A percentile compares a stretch with the other conserved stretches of the same genome.
These are phyloP conservation scores for Clonostachys rhizophaga DNA, from an alignment of 2,329 filamentous ascomycete species.

Conservation along the genomic window DNA sequence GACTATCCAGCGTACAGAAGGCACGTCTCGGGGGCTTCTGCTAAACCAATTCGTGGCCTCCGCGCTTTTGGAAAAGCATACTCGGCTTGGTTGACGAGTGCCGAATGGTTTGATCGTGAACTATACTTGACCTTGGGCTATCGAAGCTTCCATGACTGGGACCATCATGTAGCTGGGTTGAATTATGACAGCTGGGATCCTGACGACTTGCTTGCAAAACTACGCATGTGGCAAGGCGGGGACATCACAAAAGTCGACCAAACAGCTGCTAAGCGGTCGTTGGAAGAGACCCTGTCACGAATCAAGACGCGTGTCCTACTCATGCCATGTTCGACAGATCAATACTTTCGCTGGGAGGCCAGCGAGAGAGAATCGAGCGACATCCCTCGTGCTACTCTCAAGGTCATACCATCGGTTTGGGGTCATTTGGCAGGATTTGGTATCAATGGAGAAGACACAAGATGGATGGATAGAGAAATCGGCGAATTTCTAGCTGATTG, in stretches of 20 bases:
- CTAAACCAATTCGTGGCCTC: slow-evolving; percentile 23
- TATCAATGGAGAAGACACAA: slow-evolving; percentile 14
- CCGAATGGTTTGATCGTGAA: slow-evolving; percentile 36
- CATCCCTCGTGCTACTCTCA: slow-evolving; percentile 18
- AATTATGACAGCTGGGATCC: slow-evolving; percentile 32
- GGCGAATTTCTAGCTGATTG: slow-evolving; percentile 12
- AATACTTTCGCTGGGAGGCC: slow-evolving; percentile 53
- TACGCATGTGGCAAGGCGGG: slow-evolving; percentile 39
- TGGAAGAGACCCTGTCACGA: slow-evolving; percentile 47
- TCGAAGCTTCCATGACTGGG: slow-evolving; percentile 28
- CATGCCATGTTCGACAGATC: slow-evolving; percentile 57
- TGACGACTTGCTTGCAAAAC: slow-evolving; percentile 32
- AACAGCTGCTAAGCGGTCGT: slow-evolving; percentile 14
- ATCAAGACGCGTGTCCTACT: slow-evolving; percentile 61
- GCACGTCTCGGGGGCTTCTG: slow-evolving; percentile 8
- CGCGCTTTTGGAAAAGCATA: slow-evolving; percentile 38
- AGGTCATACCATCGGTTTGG: slow-evolving; percentile 26
- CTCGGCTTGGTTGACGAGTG: slow-evolving; percentile 38
- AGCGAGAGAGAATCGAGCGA: slow-evolving; percentile 20
- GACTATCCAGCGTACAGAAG: slow-evolving; percentile 27
- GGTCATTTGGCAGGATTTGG: slow-evolving; percentile 27
- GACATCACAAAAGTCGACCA: slow-evolving; percentile 18
- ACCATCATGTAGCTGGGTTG: slow-evolving; percentile 15
- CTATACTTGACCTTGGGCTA: slow-evolving; percentile 28
- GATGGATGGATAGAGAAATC: slow-evolving; percentile 23